phyloP scores from a whole-genome alignment of 495 filamentous ascomycete species.

The Daldinia caldariorum region DNA sequence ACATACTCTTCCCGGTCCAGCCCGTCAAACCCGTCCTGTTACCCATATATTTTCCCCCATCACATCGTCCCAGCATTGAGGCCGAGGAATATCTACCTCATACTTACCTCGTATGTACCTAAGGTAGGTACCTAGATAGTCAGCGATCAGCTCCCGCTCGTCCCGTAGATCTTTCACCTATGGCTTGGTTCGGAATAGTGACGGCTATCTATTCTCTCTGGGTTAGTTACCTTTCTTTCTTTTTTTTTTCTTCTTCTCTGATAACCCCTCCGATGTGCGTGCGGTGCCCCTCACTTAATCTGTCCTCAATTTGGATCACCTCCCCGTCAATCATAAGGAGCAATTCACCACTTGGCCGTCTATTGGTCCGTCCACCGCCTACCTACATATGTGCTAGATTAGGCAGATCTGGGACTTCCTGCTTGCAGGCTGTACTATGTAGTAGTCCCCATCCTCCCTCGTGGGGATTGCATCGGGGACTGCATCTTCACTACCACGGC shows the following conservation, averaged over 20 bases:
- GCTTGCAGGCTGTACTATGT: constrained; percentile 23
- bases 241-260: constrained; percentile 13
- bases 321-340: constrained; percentile 25
- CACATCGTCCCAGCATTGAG: constrained; percentile 26
- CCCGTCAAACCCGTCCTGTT: constrained; percentile 1
- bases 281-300: constrained; percentile 1
- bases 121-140: too few relatives aligned
- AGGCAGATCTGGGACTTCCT: constrained; percentile 42
- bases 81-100: constrained; percentile 4
- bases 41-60: constrained; percentile 31
- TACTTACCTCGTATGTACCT: too few relatives aligned
- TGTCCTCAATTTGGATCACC: constrained; percentile 22
- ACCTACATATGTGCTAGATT: constrained; percentile 40
- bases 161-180: constrained; percentile 39
- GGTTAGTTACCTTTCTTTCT: not conserved
- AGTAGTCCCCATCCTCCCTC: constrained; percentile 12
- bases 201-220: not conserved
- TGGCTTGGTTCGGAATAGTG: constrained; percentile 29
- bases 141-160: constrained; percentile 29
- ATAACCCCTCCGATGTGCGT: not conserved
- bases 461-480: too few relatives aligned
- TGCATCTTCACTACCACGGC: not conserved
- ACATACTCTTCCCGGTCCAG: constrained; percentile 18
- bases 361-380: constrained; percentile 36
- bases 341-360: constrained; percentile 29